Evolutionary conservation across 83 land plant species (phyloP), one percentile per base, ranked within the genome.

Genomic region (Larix sibirica): DNA sequence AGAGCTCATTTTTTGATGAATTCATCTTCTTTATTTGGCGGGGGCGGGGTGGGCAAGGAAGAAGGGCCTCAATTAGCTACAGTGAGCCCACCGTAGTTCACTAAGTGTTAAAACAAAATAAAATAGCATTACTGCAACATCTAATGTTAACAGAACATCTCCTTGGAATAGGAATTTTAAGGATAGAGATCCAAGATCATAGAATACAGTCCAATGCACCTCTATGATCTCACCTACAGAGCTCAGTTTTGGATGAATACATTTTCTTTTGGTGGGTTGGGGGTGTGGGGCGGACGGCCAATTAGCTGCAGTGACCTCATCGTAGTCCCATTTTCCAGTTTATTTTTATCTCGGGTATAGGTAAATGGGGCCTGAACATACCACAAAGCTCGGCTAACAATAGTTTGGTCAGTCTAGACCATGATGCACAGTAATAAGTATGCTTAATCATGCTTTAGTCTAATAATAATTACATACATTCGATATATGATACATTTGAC

Each of bases 401-500:
- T 31, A 3, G 38, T 33, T 17, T 33, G 31, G 13, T 69, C 16
- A 33, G 18, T 69, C 8, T 33, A 17, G 12, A 12, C 58, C 58
- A 12, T 54, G 58, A 54, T 54, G 14, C 3, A 13, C 58, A 54
- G 16, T 12, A 71, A 71, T n/a, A 40, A 40, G 9, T n/a, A 21
- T 20, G 26, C 40, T n/a, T 38, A 71, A 40, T 7, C 16, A 12
- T 54, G 16, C 14, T 12, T 54, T 54, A 12, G 14, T 54, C 58
- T 54, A 71, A 18, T 2, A 42, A 42, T 38, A 21, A 40, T 12
- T 12, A 54, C 58, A 54, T 3, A 54, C 50, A 40, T 38, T 4
- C 1, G 44, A 42, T 7, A 71, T 10, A 38, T 78, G 26, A 83
- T 73, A 85, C 59, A 80, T 83, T 63, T 85, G 81, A 10, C 91